These are phyloP conservation scores for Pseudisothecium myosuroides DNA, from an alignment of 225 moss, liverwort and hornwort species.

Conservation along the genomic window DNA sequence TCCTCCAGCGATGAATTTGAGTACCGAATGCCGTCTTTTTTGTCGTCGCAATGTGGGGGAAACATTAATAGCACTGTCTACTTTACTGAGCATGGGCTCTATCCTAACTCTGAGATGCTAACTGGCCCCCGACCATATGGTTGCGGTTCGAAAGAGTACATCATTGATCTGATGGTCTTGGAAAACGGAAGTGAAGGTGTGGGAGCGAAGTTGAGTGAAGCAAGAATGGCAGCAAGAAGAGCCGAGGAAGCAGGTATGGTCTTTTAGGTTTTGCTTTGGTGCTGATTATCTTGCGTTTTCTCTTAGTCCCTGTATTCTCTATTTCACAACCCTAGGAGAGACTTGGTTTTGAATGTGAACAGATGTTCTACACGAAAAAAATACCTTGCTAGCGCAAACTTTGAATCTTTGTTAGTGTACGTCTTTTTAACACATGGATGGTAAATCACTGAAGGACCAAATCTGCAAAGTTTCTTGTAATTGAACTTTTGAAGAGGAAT, in stretches of 20 bases:
- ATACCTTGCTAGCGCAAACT: not conserved
- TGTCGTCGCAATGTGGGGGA: conserved; percentile 4
- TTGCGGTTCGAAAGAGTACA: conserved; percentile 1
- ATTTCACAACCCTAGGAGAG: not conserved
- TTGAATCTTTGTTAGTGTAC: not conserved
- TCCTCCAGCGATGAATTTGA: conserved; percentile 16
- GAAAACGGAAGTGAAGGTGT: conserved; percentile 7
- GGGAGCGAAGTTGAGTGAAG: conserved; percentile 40
- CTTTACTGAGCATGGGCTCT: conserved; percentile 15
- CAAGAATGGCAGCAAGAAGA: conserved; percentile 37
- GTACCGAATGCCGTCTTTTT: conserved; percentile 10
- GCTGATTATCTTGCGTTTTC: not conserved
- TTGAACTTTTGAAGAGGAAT: not conserved
- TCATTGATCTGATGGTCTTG: conserved; percentile 11
- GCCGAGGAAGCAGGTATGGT: conserved; percentile 51
- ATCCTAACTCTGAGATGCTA: conserved; percentile 19
- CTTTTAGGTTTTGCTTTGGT: not conserved
- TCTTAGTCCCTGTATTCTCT: not conserved
- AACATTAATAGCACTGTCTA: conserved; percentile 6
- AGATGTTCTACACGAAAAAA: not conserved
- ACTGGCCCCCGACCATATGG: conserved; percentile 4
- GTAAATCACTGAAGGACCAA: not conserved
- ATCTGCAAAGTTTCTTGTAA: not conserved
- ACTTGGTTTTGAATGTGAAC: not conserved
- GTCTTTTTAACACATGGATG: not conserved